Evolutionary conservation across 305 asterid species (phyloP).

Genomic region (Ilex paraguariensis): DNA sequence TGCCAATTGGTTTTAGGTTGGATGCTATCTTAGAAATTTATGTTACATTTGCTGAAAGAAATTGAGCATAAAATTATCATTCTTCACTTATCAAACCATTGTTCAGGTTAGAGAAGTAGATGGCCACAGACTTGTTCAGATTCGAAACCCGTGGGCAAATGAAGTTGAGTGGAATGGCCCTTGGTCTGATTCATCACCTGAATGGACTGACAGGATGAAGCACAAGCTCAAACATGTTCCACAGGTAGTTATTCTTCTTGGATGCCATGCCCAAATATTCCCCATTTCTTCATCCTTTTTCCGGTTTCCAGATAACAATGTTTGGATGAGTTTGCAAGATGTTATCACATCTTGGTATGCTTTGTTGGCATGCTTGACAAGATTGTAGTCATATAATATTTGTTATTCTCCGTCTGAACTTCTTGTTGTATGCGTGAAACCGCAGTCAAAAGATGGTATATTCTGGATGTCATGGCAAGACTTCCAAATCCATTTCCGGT

Average conservation of each 20-base stretch:
- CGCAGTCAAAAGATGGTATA: slow-evolving; percentile 92
- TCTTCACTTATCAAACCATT: slow-evolving; percentile 5
- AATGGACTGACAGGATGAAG: slow-evolving; percentile 99
- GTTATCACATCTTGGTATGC: background rate
- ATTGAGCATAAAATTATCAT: slow-evolving; percentile 9
- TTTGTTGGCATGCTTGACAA: background rate
- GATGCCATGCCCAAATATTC: background rate
- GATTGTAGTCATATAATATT: background rate
- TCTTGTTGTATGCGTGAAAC: background rate
- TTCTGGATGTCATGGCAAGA: slow-evolving; percentile 99
- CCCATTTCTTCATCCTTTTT: background rate
- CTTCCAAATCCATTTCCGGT: slow-evolving; percentile 94
- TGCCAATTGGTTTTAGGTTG: too few relatives aligned
- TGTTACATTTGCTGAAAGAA: background rate
- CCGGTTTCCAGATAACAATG: too few relatives aligned
- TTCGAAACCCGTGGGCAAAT: slow-evolving; percentile 96
- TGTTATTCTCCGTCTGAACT: too few relatives aligned
- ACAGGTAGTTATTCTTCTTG: slow-evolving; percentile 41
- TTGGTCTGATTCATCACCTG: slow-evolving; percentile 97
- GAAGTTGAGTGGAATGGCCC: slow-evolving; percentile 99
- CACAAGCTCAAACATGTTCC: slow-evolving; percentile 97
- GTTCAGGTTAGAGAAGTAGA: slow-evolving; percentile 78
- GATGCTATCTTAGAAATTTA: too few relatives aligned
- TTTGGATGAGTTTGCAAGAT: background rate
- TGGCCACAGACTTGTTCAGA: slow-evolving; percentile 89